These are phyloP conservation scores for Rhodotorula sp. DNA, from an alignment of 1,284 basidiomycete genomes.

Conservation along the genomic window DNA sequence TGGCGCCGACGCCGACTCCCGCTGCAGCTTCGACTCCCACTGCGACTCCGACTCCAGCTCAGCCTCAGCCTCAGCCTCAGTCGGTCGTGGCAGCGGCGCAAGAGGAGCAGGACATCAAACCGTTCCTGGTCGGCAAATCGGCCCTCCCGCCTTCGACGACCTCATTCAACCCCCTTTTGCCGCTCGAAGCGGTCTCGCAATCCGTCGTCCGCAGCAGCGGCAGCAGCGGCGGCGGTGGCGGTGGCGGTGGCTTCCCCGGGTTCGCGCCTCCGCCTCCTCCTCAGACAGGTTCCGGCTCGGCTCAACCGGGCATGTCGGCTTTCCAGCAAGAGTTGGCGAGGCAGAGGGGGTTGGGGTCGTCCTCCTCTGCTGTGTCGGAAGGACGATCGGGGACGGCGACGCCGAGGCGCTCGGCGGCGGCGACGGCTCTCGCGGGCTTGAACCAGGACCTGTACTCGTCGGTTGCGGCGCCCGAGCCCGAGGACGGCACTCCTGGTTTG, in stretches of 20 bases:
- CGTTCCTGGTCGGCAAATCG: not conserved
- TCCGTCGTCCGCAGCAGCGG: not conserved
- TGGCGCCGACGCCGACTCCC: too few species aligned
- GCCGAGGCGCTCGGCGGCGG: constrained; percentile 20
- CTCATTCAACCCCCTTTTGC: not conserved
- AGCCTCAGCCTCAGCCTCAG: too few species aligned
- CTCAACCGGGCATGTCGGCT: constrained; percentile 3
- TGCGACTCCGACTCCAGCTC: too few species aligned
- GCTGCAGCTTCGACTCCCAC: too few species aligned
- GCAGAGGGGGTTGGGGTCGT: not conserved
- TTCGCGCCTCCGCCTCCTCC: not conserved
- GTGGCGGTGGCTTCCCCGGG: not conserved
- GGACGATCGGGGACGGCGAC: constrained; percentile 10
- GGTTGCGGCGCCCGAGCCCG: not conserved
- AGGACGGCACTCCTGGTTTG: not conserved
- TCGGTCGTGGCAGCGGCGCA: not conserved
- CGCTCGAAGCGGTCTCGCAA: not conserved
- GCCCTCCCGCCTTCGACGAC: not conserved
- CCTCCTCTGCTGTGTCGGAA: not conserved
- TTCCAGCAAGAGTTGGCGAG: constrained; percentile 7
- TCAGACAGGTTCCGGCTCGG: not conserved
- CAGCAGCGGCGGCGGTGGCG: too few species aligned
- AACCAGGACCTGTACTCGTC: not conserved
- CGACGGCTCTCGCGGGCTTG: constrained; percentile 18
- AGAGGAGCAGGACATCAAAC: not conserved